phyloP scores from a whole-genome alignment of 2,329 filamentous ascomycete species.

The Diaporthe australafricana region DNA sequence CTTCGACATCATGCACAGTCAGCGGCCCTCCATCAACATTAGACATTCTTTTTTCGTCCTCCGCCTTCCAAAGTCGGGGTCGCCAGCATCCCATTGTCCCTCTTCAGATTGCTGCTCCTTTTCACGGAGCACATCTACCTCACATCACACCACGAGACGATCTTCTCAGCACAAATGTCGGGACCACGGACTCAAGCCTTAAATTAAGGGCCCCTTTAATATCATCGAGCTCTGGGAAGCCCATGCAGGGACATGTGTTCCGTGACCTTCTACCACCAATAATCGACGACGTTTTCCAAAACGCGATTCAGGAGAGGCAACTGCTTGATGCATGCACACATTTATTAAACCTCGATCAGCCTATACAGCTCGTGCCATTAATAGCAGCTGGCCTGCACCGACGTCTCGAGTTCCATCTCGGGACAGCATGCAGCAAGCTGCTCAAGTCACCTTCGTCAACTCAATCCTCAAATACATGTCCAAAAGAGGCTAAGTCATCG shows the following conservation, averaged over 20 bases:
- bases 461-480: neutral
- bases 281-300: constrained; percentile 3
- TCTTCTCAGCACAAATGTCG: neutral
- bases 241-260: neutral
- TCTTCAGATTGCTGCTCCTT: constrained; percentile 11
- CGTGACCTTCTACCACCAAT: neutral
- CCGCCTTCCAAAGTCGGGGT: constrained; percentile 1
- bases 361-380: constrained; percentile 3
- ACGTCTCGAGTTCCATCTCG: neutral
- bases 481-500: neutral
- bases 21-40: constrained; percentile 4
- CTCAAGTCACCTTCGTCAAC: neutral
- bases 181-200: neutral
- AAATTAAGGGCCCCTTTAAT: neutral
- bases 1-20: constrained; percentile 18
- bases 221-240: neutral
- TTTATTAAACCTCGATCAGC: neutral
- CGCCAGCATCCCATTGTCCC: neutral
- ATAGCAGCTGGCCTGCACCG: constrained; percentile 18
- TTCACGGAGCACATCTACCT: neutral
- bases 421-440: neutral
- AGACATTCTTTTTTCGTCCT: neutral
- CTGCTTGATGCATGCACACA: neutral
- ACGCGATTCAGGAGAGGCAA: neutral
- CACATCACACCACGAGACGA: neutral